Percentiles rank a stretch among this genome's conserved stretches.
Evolutionary conservation across 345 rosid genomes (phyloP).

Genomic region (Eutrema japonicum): DNA sequence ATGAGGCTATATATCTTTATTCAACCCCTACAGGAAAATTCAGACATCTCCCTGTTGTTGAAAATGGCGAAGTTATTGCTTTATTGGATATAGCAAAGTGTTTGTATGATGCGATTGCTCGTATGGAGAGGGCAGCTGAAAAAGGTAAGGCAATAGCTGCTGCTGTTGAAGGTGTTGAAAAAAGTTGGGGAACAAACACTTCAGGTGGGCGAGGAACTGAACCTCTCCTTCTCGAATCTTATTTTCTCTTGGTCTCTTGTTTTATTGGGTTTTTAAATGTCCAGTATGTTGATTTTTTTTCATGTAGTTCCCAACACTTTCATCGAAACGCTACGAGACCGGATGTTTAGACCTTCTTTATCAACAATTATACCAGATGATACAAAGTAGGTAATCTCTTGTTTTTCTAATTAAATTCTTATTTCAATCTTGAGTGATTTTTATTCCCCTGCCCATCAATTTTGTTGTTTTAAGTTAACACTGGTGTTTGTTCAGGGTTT

Average conservation of each 20-base stretch:
- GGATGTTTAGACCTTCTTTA: conserved; percentile 91
- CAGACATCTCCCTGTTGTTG: conserved; percentile 98
- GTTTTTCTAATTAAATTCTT: conserved; percentile 26
- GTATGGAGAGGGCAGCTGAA: conserved; percentile 99
- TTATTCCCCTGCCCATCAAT: conserved; percentile 4
- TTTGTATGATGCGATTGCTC: conserved; percentile 96
- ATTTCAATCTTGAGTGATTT: conserved; percentile 2
- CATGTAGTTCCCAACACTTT: conserved; percentile 79
- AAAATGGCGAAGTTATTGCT: conserved; percentile 98
- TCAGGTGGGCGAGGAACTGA: conserved; percentile 59
- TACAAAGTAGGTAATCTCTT: conserved; percentile 96
- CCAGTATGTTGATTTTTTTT: conserved; percentile 11
- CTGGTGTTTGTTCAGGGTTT: conserved; percentile 63
- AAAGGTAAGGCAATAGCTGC: conserved; percentile 99
- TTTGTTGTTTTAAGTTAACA: conserved; percentile 16
- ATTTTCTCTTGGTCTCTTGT: neutral
- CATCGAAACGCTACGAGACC: conserved; percentile 89
- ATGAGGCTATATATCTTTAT: conserved; percentile 31
- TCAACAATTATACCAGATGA: conserved; percentile 84
- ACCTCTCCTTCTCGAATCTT: neutral
- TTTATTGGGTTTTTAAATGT: conserved; percentile 3
- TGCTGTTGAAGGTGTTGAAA: conserved; percentile 99
- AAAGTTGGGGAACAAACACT: conserved; percentile 80
- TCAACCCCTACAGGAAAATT: conserved; percentile 72
- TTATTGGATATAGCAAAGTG: conserved; percentile 96